Evolutionary conservation across 306 rosid genomes (phyloP).

Genomic region (Lithocarpus polystachyus): DNA sequence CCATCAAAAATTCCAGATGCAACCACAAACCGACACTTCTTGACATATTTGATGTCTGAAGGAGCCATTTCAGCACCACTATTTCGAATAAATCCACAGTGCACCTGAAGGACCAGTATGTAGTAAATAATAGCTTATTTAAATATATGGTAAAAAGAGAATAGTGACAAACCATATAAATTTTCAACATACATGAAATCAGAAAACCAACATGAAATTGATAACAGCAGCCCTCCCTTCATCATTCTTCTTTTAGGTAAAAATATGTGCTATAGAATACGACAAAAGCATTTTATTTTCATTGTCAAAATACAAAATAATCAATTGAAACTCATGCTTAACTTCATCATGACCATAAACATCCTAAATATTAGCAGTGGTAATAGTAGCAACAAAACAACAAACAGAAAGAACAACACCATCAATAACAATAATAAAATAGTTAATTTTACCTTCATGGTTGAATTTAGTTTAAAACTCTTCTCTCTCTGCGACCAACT

Average conservation of each 20-base stretch:
- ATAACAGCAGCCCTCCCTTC: not conserved
- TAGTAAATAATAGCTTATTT: conserved; percentile 8
- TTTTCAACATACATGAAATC: not conserved
- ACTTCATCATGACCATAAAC: not conserved
- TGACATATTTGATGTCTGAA: conserved; percentile 60
- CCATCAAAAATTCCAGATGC: conserved; percentile 97
- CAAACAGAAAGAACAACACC: not conserved
- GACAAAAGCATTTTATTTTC: not conserved
- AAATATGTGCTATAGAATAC: not conserved
- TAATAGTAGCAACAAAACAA: not conserved
- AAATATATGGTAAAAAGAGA: too few relatives aligned
- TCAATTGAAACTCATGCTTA: not conserved
- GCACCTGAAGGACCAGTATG: conserved; percentile 50
- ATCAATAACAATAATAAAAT: not conserved
- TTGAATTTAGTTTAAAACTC: conserved; percentile 69
- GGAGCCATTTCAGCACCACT: conserved; percentile 90
- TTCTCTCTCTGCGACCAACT: conserved; percentile 82
- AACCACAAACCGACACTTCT: conserved; percentile 90
- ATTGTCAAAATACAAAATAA: not conserved
- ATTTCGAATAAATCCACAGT: conserved; percentile 84
- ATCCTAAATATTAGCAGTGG: not conserved
- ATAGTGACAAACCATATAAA: not conserved
- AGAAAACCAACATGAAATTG: not conserved
- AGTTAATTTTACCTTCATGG: conserved; percentile 68
- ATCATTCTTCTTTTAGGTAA: not conserved